Evolutionary conservation across 2,329 filamentous ascomycete species (phyloP).

Genomic region (Claviceps citrina): DNA sequence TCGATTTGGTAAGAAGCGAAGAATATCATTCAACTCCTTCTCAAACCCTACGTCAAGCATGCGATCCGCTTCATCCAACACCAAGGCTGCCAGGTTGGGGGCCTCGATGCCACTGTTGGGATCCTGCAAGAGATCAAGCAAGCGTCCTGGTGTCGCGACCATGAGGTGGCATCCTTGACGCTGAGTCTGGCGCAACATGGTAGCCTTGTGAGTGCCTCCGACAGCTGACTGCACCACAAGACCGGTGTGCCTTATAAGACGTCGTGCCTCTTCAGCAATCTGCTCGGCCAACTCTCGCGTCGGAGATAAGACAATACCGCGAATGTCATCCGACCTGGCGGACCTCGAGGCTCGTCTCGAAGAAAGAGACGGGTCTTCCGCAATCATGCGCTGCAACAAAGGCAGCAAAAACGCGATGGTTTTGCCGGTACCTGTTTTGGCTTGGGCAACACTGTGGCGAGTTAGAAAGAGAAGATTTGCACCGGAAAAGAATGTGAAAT

Average conservation of each 20-base stretch:
- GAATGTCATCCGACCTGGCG: slow-evolving; percentile 41
- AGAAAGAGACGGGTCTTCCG: slow-evolving; percentile 45
- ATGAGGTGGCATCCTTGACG: slow-evolving; percentile 72
- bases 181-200: slow-evolving; percentile 53
- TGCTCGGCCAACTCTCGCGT: slow-evolving; percentile 71
- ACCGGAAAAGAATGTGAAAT: background rate
- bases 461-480: no score
- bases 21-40: slow-evolving; percentile 47
- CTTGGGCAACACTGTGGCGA: slow-evolving; percentile 61
- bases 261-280: slow-evolving; percentile 64
- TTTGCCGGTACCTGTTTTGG: slow-evolving; percentile 93
- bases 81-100: slow-evolving; percentile 75
- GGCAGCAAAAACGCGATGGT: slow-evolving; percentile 87
- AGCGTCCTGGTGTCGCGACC: slow-evolving; percentile 76
- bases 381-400: slow-evolving; percentile 63
- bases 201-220: slow-evolving; percentile 67
- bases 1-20: slow-evolving; percentile 45
- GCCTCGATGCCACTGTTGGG: slow-evolving; percentile 45
- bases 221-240: slow-evolving; percentile 64
- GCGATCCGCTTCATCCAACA: slow-evolving; percentile 93
- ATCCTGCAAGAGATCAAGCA: slow-evolving; percentile 68
- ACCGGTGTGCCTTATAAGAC: slow-evolving; percentile 48
- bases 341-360: slow-evolving; percentile 20
- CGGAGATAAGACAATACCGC: slow-evolving; percentile 59
- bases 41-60: slow-evolving; percentile 93